Evolutionary conservation across 2,329 filamentous ascomycete genomes (phyloP).

Genomic region (Blumeriella jaapii): DNA sequence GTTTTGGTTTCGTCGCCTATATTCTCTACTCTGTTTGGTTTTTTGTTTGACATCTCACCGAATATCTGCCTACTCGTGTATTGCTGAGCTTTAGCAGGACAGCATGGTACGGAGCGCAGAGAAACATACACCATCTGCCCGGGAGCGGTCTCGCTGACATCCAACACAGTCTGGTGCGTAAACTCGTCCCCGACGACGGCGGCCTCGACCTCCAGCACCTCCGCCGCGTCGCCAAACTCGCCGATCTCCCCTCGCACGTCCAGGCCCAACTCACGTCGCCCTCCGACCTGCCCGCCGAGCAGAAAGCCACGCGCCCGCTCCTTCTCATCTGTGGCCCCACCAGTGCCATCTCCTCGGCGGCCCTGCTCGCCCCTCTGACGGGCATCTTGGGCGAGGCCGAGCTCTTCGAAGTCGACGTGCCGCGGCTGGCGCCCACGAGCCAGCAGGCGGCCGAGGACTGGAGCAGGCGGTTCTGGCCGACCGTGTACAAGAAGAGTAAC

Average conservation of each 20-base stretch:
- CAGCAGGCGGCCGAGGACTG: slow-evolving; percentile 63
- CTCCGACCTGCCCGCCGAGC: neutral
- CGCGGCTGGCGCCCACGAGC: slow-evolving; percentile 62
- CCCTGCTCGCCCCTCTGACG: slow-evolving; percentile 38
- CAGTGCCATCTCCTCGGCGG: slow-evolving; percentile 39
- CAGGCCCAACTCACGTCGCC: neutral
- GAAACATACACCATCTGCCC: no score
- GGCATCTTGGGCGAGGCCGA: slow-evolving; percentile 37
- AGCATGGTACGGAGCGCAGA: no score
- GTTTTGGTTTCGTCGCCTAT: no score
- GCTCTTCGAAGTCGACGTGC: slow-evolving; percentile 45
- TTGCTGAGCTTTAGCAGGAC: no score
- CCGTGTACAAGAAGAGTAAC: slow-evolving; percentile 77
- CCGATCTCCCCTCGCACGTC: slow-evolving; percentile 46
- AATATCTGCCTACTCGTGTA: no score
- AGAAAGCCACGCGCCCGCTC: slow-evolving; percentile 33
- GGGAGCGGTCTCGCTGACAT: no score
- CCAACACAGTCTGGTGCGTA: slow-evolving; percentile 41
- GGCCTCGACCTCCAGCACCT: slow-evolving; percentile 59
- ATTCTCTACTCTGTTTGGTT: no score
- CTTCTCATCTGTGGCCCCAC: slow-evolving; percentile 41
- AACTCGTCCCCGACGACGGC: slow-evolving; percentile 45
- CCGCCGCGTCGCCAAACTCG: slow-evolving; percentile 62
- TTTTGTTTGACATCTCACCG: no score
- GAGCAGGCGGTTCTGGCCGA: slow-evolving; percentile 72